These are phyloP conservation scores for Sporisorium sorghi DNA, from an alignment of 1,284 basidiomycete genomes.

Conservation along the genomic window DNA sequence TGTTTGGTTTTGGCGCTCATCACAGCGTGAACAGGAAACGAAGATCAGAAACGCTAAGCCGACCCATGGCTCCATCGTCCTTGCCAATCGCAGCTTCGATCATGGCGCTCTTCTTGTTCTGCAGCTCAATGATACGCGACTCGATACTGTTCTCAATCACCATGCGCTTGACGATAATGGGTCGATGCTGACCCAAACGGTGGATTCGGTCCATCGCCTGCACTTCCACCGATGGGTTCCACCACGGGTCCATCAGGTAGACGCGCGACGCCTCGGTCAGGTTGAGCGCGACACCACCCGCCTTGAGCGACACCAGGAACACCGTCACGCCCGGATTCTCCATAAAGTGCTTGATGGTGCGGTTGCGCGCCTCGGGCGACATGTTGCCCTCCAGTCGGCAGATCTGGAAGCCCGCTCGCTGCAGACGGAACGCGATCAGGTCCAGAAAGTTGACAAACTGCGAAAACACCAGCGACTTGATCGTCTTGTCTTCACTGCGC, in stretches of 20 bases:
- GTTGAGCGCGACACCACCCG: slow-evolving; percentile 85
- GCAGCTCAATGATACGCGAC: slow-evolving; percentile 86
- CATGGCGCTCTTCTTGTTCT: slow-evolving; percentile 84
- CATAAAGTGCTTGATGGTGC: slow-evolving; percentile 95
- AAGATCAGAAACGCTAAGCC: slow-evolving; percentile 65
- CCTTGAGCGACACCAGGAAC: slow-evolving; percentile 93
- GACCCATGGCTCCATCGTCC: slow-evolving; percentile 68
- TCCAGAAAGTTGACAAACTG: slow-evolving; percentile 86
- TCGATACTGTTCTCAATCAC: slow-evolving; percentile 97
- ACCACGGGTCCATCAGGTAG: slow-evolving; percentile 69
- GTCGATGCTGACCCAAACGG: slow-evolving; percentile 88
- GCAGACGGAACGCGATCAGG: slow-evolving; percentile 90
- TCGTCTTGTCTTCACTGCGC: slow-evolving; percentile 85
- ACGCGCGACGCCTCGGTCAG: slow-evolving; percentile 68
- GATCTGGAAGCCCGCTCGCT: slow-evolving; percentile 86
- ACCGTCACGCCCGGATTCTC: slow-evolving; percentile 93
- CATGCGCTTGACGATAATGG: slow-evolving; percentile 91
- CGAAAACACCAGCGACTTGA: slow-evolving; percentile 95
- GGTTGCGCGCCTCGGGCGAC: slow-evolving; percentile 93
- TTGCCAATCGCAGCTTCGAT: slow-evolving; percentile 68
- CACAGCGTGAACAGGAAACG: slow-evolving; percentile 66
- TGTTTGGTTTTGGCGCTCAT: neutral
- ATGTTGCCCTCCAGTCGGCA: slow-evolving; percentile 96
- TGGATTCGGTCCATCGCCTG: slow-evolving; percentile 93
- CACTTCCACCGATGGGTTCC: slow-evolving; percentile 68